These are phyloP conservation scores for Chlorella sp. DNA, from an alignment of 139 green algal genomes.

Conservation along the genomic window DNA sequence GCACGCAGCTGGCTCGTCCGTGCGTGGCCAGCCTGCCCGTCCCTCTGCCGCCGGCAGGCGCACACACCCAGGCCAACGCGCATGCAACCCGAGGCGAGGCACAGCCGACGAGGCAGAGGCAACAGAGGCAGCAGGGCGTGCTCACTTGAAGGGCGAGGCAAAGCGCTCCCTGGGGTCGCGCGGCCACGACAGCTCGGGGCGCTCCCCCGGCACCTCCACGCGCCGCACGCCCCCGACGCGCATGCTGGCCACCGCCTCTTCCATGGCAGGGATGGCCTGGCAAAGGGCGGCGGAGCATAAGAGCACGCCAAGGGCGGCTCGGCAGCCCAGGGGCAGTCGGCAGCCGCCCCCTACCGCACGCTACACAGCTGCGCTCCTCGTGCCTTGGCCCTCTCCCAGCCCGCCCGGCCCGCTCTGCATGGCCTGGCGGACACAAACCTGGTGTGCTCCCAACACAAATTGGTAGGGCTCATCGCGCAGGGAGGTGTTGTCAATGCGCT, in stretches of 20 bases:
- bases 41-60: too few relatives aligned
- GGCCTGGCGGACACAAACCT: slow-evolving; percentile 34
- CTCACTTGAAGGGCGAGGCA: slow-evolving; percentile 42
- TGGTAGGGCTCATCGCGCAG: slow-evolving; percentile 73
- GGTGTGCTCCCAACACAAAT: slow-evolving; percentile 57
- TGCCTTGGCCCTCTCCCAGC: background rate
- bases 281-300: too few relatives aligned
- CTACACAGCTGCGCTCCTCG: too few relatives aligned
- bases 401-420: background rate
- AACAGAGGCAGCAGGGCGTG: too few relatives aligned
- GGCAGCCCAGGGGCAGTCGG: too few relatives aligned
- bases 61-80: too few relatives aligned
- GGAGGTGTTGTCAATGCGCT: slow-evolving; percentile 79
- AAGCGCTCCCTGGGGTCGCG: slow-evolving; percentile 52
- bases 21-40: too few relatives aligned
- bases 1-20: too few relatives aligned
- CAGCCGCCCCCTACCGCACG: too few relatives aligned
- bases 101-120: too few relatives aligned
- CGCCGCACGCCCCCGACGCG: slow-evolving; percentile 60
- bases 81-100: too few relatives aligned
- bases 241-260: slow-evolving; percentile 83
- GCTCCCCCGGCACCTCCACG: slow-evolving; percentile 64
- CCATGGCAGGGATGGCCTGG: slow-evolving; percentile 74
- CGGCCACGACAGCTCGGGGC: slow-evolving; percentile 58
- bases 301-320: too few relatives aligned